Conservation (phyloP, 768 basidiomycete species). For the Boletus speciosus region DNA sequence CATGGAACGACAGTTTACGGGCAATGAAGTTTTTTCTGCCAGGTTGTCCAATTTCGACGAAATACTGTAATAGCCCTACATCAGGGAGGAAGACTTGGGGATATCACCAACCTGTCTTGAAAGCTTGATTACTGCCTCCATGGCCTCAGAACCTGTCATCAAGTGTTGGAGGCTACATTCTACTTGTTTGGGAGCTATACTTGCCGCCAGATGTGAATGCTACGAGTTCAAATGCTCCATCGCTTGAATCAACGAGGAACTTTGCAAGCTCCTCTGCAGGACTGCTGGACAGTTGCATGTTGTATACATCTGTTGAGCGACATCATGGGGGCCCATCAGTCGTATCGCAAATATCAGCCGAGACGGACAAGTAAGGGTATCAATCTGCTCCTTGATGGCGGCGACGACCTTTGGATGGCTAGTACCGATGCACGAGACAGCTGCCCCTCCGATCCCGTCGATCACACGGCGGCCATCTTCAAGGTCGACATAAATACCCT, state of each 20-base stretch:
- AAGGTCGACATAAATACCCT: slow-evolving; percentile 70
- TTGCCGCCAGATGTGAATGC: slow-evolving; percentile 76
- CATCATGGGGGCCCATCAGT: not conserved
- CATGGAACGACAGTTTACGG: slow-evolving; percentile 77
- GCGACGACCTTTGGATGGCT: slow-evolving; percentile 67
- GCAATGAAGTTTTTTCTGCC: slow-evolving; percentile 77
- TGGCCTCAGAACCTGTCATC: slow-evolving; percentile 74
- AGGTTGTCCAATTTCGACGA: slow-evolving; percentile 62
- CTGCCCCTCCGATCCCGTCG: slow-evolving; percentile 84
- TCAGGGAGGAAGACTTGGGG: slow-evolving; percentile 3
- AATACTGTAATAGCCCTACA: slow-evolving; percentile 48
- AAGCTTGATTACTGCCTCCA: slow-evolving; percentile 84
- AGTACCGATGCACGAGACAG: slow-evolving; percentile 76
- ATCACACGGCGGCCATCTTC: slow-evolving; percentile 67
- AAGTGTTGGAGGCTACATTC: not conserved
- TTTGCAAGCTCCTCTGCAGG: slow-evolving; percentile 80
- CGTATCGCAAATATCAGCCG: not conserved
- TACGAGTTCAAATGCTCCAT: slow-evolving; percentile 69
- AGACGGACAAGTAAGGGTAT: slow-evolving; percentile 68
- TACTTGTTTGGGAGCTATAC: slow-evolving; percentile 5
- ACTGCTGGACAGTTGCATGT: slow-evolving; percentile 76
- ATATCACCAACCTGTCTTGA: slow-evolving; percentile 58
- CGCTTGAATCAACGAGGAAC: slow-evolving; percentile 56
- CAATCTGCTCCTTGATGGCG: slow-evolving; percentile 77
- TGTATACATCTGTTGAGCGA: slow-evolving; percentile 66